A percentile compares a stretch with the other conserved stretches of the same genome.
These are phyloP conservation scores for Fonsecaea pugnacius DNA, from an alignment of 2,329 filamentous ascomycete species.

Conservation along the genomic window DNA sequence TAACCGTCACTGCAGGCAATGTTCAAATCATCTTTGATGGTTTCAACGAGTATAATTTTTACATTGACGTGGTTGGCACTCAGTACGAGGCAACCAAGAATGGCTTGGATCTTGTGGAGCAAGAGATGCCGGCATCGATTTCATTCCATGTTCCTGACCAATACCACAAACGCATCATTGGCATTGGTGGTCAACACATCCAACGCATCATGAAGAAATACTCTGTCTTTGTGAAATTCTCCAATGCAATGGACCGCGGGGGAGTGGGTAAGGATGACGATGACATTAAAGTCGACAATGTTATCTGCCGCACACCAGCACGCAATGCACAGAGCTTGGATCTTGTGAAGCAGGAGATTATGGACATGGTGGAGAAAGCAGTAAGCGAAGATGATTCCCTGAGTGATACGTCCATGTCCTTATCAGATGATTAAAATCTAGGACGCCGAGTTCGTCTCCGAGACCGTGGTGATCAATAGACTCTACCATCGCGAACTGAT, in stretches of 20 bases:
- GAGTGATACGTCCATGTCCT: conserved; percentile 27
- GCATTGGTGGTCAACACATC: conserved; percentile 97
- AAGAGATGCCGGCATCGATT: conserved; percentile 98
- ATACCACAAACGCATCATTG: conserved; percentile 99
- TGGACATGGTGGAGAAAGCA: conserved; percentile 98
- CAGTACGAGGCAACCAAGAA: conserved; percentile 95
- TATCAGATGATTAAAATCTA: conserved; percentile 43
- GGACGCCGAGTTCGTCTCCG: conserved; percentile 96
- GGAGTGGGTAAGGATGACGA: conserved; percentile 94
- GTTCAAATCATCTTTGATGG: conserved; percentile 99
- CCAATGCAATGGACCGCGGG: conserved; percentile 97
- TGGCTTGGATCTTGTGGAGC: conserved; percentile 88
- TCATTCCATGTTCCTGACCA: conserved; percentile 99
- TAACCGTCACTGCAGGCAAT: conserved; percentile 62
- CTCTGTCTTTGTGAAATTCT: conserved; percentile 99
- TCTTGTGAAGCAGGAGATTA: conserved; percentile 96
- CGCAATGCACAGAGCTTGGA: conserved; percentile 96
- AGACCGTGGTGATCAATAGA: conserved; percentile 90
- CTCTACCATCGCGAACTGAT: conserved; percentile 95
- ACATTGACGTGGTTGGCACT: conserved; percentile 93
- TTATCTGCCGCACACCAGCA: conserved; percentile 95
- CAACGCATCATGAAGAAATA: conserved; percentile 99
- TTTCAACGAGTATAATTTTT: conserved; percentile 99
- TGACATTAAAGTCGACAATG: conserved; percentile 97
- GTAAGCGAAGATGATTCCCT: conserved; percentile 54